Percentiles rank a stretch among this genome's conserved stretches.
Evolutionary conservation across 768 basidiomycete genomes (phyloP).

Genomic region (Macrolepiota albuminosa): DNA sequence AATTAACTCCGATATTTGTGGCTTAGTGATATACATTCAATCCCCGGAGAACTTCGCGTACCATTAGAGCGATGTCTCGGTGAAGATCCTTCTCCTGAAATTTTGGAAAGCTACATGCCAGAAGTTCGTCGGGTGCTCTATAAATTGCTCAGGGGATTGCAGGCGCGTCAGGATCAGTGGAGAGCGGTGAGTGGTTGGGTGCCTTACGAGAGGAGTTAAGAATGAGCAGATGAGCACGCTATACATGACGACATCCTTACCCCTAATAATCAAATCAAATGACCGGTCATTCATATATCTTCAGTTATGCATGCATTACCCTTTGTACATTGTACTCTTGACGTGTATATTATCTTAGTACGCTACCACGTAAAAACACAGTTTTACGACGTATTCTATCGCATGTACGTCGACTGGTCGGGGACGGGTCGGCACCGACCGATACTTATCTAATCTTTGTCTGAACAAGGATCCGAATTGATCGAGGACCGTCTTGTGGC

Average conservation of each 20-base stretch:
- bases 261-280: background rate
- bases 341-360: background rate
- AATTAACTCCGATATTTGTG: background rate
- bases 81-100: constrained; percentile 74
- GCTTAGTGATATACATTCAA: constrained; percentile 54
- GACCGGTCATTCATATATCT: background rate
- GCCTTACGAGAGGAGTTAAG: constrained; percentile 3
- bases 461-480: background rate
- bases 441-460: background rate
- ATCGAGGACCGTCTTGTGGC: background rate
- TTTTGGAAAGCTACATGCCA: constrained; percentile 75
- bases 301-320: background rate
- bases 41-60: constrained; percentile 57
- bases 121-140: constrained; percentile 78
- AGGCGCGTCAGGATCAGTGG: constrained; percentile 62
- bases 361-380: background rate
- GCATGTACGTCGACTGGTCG: background rate
- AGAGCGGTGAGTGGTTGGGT: constrained; percentile 17
- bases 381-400: background rate
- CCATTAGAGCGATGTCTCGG: constrained; percentile 63
- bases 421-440: background rate
- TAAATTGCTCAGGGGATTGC: constrained; percentile 77
- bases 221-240: too few relatives aligned
- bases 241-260: background rate
- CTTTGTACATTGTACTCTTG: background rate